Base-by-base conservation (phyloP, 2,329 filamentous ascomycete species). In the Exophiala xenobiotica region DNA sequence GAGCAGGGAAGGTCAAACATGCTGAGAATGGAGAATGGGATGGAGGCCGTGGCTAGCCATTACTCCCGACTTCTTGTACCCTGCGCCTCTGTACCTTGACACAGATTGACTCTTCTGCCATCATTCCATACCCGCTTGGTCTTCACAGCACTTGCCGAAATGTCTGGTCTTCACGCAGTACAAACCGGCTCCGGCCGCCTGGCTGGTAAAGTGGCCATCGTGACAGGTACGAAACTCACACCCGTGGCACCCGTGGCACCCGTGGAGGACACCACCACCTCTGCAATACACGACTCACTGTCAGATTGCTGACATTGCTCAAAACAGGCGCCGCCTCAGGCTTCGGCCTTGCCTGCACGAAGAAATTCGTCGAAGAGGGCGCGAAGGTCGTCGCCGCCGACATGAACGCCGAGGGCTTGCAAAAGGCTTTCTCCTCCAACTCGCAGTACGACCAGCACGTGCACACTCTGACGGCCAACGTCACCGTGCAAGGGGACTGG, bases 201-300 rank as follows among this genome's bases (percentile, higher is more conserved):
- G 8, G 65, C 69, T 49, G 71, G 69, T 50, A 75, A 75, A 57
- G 70, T 74, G 33, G 70, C 71, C 55, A 72, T 74, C 39, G 69
- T 75, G 19, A 75, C 72, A 14, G 72, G 72, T 74, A 49, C 31
- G 51, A n/a, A n/a, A n/a, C n/a, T n/a, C n/a, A n/a, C n/a, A n/a
- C n/a, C n/a, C n/a, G n/a, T n/a, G n/a, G n/a, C n/a, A n/a, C n/a
- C n/a, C n/a, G n/a, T n/a, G n/a, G n/a, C n/a, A n/a, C n/a, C n/a
- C n/a, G n/a, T n/a, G n/a, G n/a, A n/a, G n/a, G n/a, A n/a, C n/a
- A n/a, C n/a, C n/a, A n/a, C n/a, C n/a, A n/a, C n/a, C n/a, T n/a
- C n/a, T n/a, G n/a, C n/a, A n/a, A n/a, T n/a, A n/a, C 14, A 51
- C 24, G 31, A 16, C 18, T 35, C 14, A 43, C 16, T 24, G 16